Conservation (phyloP, 148 eudicot species). For the Heliamphora exappendiculata region DNA sequence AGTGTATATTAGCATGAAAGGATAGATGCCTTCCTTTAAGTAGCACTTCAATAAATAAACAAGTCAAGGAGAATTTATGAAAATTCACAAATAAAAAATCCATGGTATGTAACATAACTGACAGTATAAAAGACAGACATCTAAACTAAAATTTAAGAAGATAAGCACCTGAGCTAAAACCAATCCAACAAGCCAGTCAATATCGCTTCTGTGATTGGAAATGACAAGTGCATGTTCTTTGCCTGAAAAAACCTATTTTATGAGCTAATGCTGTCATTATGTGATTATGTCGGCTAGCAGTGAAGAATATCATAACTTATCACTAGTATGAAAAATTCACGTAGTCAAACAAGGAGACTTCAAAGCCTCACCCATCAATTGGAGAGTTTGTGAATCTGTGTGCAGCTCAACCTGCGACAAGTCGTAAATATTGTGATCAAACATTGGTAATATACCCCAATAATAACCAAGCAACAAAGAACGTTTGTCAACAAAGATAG, state of each 20-base stretch:
- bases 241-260: conserved; percentile 33
- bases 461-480: neutral
- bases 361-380: conserved; percentile 58
- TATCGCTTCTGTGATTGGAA: conserved; percentile 79
- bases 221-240: conserved; percentile 86
- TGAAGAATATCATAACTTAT: neutral
- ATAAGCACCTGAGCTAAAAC: conserved; percentile 75
- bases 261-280: conserved; percentile 6
- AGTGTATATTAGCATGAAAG: too few species aligned
- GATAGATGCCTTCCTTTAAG: neutral
- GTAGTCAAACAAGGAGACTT: neutral
- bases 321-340: too few species aligned
- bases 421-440: neutral
- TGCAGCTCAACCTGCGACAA: conserved; percentile 61
- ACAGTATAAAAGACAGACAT: neutral
- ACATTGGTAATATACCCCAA: neutral
- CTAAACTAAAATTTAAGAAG: neutral
- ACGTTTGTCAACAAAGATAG: neutral
- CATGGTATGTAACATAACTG: neutral
- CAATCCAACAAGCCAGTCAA: conserved; percentile 99
- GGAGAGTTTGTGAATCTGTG: conserved; percentile 64
- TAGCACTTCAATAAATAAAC: neutral
- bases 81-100: neutral
- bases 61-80: neutral
- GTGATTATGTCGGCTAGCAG: neutral